Evolutionary conservation across 768 basidiomycete genomes (phyloP).

Genomic region (Macrolepiota fuliginosa): DNA sequence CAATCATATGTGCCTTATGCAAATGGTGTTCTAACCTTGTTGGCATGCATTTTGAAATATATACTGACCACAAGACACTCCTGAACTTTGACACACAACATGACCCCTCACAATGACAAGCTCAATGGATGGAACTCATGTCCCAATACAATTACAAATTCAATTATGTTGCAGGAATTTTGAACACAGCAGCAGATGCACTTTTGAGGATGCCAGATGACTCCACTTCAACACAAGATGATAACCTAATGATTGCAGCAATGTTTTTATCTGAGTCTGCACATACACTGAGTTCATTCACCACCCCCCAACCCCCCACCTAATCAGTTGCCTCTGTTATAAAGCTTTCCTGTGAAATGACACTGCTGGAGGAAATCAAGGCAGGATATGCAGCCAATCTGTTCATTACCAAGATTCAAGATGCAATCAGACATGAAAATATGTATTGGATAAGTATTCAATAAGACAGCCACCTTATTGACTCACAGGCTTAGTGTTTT

Average conservation of each 20-base stretch:
- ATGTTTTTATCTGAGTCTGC: background rate
- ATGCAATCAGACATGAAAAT: no score
- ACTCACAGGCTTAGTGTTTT: no score
- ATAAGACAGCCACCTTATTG: no score
- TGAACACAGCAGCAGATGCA: slow-evolving; percentile 35
- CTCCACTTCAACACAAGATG: background rate
- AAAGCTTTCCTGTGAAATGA: no score
- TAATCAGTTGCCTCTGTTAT: no score
- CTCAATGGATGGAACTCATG: slow-evolving; percentile 12
- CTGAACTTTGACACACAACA: slow-evolving; percentile 29
- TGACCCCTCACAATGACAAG: slow-evolving; percentile 29
- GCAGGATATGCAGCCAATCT: no score
- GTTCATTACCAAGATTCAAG: no score
- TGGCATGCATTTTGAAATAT: slow-evolving; percentile 16
- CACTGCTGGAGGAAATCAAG: no score
- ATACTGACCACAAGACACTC: slow-evolving; percentile 36
- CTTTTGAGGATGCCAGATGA: slow-evolving; percentile 21
- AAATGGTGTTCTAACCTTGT: slow-evolving; percentile 19
- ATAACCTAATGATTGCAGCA: background rate
- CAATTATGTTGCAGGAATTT: slow-evolving; percentile 29
- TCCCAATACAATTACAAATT: slow-evolving; percentile 30
- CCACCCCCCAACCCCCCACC: no score
- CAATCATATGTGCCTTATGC: slow-evolving; percentile 28
- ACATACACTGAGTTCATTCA: no score
- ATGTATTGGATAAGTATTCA: no score